Evolutionary conservation across 768 basidiomycete genomes (phyloP), one percentile per base, ranked within the genome.

Genomic region (Leccinum subgranulosum): DNA sequence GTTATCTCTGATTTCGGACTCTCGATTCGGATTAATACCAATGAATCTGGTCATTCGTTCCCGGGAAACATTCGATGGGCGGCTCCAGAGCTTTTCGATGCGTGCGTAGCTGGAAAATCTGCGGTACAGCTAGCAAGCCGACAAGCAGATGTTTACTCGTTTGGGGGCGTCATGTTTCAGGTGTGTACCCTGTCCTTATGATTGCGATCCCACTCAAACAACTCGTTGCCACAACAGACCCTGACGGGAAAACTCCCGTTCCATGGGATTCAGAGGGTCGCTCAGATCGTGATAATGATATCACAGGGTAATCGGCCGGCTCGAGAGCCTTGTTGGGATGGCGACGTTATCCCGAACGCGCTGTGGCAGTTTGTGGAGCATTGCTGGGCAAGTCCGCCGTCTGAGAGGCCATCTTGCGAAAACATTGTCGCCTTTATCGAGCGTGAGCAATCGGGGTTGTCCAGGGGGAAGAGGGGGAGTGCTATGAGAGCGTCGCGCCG

Each of bases 1-100:
- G 52, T 55, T 19, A 61, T 73, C 1, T 67, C 72, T 33, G 73
- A 73, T 49, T 73, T 73, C 15, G 74, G 74, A 4, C 69, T 73
- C 48, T 73, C 69, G 0, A 54, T 58, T 6, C 25, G 67, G 2
- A 23, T 61, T 7, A 56, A 61, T 43, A 50, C 29, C 2, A 19
- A 51, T n/a, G 25, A 31, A 14, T 27, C 55, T 3, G 60, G 49
- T 1, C 10, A 56, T n/a, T 48, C 53, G 4, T 60, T 65, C 36
- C 68, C 62, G 1, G 64, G 70, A 3, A 70, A 72, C 27, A 55
- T 70, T 34, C 60, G 71, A 28, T 70, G 69, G 69, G 66, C 71
- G 11, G 69, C 69, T 2, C 69, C 71, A 1, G 69, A 70, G 12
- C 59, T 73, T 17, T 21, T 72, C 4, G 6, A 51, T 1, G 33